Conservation (phyloP, 345 rosid genomes). For the Microthlaspi erraticum region DNA sequence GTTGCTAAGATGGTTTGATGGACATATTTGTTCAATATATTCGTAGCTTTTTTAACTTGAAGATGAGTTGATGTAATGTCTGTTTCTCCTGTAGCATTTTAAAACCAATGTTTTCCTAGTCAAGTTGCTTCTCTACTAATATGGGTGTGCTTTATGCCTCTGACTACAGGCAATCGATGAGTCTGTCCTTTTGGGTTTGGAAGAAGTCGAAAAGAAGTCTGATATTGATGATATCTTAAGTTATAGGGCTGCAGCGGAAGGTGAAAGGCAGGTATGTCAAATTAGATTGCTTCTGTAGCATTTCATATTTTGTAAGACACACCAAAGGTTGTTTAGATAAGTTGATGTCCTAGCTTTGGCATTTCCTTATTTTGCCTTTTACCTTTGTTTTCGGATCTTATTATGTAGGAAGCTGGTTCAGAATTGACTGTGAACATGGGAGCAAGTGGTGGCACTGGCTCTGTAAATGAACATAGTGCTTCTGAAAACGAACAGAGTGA, state of each 20-base stretch:
- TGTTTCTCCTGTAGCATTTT: slow-evolving; percentile 11
- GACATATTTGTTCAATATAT: slow-evolving; percentile 8
- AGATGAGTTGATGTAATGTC: slow-evolving; percentile 19
- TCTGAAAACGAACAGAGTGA: slow-evolving; percentile 64
- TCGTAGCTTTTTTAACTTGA: slow-evolving; percentile 9
- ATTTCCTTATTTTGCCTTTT: slow-evolving; percentile 22
- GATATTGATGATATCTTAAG: slow-evolving; percentile 85
- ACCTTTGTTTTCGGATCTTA: slow-evolving; percentile 8
- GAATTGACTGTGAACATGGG: slow-evolving; percentile 44
- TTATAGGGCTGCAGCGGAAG: slow-evolving; percentile 84
- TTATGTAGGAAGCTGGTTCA: slow-evolving; percentile 60
- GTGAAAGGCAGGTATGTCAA: slow-evolving; percentile 77
- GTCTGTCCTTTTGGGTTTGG: slow-evolving; percentile 68
- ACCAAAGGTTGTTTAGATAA: slow-evolving; percentile 15
- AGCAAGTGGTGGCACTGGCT: slow-evolving; percentile 42
- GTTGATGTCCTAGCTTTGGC: slow-evolving; percentile 17
- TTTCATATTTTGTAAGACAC: slow-evolving; percentile 18
- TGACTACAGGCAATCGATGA: slow-evolving; percentile 68
- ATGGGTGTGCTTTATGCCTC: slow-evolving; percentile 39
- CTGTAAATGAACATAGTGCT: slow-evolving; percentile 57
- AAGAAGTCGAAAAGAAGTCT: slow-evolving; percentile 85
- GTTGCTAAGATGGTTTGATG: slow-evolving; percentile 15
- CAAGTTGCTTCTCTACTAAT: slow-evolving; percentile 30
- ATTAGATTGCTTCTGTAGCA: slow-evolving; percentile 32
- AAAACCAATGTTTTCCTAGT: slow-evolving; percentile 16